Percentiles rank a stretch among this genome's conserved stretches.
Evolutionary conservation across 1,284 basidiomycete genomes (phyloP).

Genomic region (Fomitiporia mediterranea): DNA sequence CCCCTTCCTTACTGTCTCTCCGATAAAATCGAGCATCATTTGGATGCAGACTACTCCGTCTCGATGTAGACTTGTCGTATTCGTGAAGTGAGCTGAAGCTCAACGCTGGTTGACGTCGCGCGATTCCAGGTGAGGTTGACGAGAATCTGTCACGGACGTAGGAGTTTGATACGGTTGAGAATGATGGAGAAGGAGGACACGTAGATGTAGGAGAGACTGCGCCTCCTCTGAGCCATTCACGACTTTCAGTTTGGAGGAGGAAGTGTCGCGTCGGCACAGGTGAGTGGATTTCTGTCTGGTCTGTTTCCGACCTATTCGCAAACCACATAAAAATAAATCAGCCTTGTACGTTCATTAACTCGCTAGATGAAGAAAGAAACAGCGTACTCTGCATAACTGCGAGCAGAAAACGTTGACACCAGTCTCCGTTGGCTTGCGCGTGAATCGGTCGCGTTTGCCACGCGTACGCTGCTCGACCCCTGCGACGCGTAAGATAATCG

Average conservation of each 20-base stretch:
- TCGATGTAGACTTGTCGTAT: slow-evolving; percentile 26
- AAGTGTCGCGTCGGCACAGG: slow-evolving; percentile 31
- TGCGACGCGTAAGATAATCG: slow-evolving; percentile 17
- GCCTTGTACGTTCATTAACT: background rate
- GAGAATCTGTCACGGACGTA: slow-evolving; percentile 11
- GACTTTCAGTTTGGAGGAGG: slow-evolving; percentile 27
- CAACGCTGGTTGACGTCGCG: slow-evolving; percentile 23
- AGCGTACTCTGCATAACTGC: slow-evolving; percentile 25
- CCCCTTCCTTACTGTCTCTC: slow-evolving; percentile 25
- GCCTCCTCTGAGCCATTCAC: slow-evolving; percentile 45
- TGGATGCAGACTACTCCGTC: background rate
- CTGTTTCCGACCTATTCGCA: slow-evolving; percentile 22
- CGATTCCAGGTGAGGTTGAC: slow-evolving; percentile 10
- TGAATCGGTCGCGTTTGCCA: background rate
- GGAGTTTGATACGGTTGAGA: slow-evolving; percentile 23
- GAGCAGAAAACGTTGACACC: slow-evolving; percentile 21
- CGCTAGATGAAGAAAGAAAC: background rate
- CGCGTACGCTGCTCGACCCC: slow-evolving; percentile 11
- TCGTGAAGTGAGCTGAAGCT: slow-evolving; percentile 37
- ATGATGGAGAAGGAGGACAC: slow-evolving; percentile 40
- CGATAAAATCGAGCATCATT: slow-evolving; percentile 13
- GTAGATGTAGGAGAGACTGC: slow-evolving; percentile 42
- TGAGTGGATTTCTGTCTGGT: slow-evolving; percentile 31
- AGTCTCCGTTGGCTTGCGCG: slow-evolving; percentile 9
- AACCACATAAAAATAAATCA: background rate